Evolutionary conservation across 1,139 yeast species (phyloP), one percentile per base, ranked within the genome.

Genomic region (Blastobotrys arbuscula): DNA sequence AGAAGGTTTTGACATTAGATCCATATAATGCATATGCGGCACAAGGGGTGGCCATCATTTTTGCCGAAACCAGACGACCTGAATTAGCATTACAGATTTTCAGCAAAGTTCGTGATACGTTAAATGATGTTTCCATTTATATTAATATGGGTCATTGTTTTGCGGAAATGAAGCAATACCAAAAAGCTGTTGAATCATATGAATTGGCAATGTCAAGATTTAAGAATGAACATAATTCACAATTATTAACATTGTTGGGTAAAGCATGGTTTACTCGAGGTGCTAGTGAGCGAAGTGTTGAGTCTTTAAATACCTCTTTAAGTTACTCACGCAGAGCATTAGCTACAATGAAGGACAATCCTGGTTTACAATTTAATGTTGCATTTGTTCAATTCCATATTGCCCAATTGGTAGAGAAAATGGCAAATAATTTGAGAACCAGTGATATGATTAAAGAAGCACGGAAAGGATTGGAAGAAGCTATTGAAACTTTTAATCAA

Each of bases 11-110:
- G 50, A 82, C 85, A 45, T 72, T 89, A 34, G 98, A 92, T 68
- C 79, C 92, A 5, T 75, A 78, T 57, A 88, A 92, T 64, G 95
- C 92, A 1, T 92, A 84, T 69, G 99, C 97, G 2, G 98, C 98
- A 0, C 98, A 92, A 67, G 99, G 99, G 47, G 76, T 94, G 55
- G 98, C 97, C 1, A 89, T 92, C 48, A 81, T 90, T 10, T 85
- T 88, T 66, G 95, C 95, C 20, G 97, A 90, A 59, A 84, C 84
- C 61, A 86, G 85, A 60, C 83, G 87, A 52, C 70, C 80, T 20
- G 81, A 78, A 38, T 76, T 82, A 55, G 96, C 97, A 0, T 74
- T 89, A 60, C 95, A 88, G 57, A 82, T 89, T 47, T 82, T 94
- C 62, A 79, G 95, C 66, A 89, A 90, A 59, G 82, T 90, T 48